These are phyloP conservation scores for Teunomyces aglyptinius DNA, from an alignment of 805 yeast genomes.

Conservation along the genomic window DNA sequence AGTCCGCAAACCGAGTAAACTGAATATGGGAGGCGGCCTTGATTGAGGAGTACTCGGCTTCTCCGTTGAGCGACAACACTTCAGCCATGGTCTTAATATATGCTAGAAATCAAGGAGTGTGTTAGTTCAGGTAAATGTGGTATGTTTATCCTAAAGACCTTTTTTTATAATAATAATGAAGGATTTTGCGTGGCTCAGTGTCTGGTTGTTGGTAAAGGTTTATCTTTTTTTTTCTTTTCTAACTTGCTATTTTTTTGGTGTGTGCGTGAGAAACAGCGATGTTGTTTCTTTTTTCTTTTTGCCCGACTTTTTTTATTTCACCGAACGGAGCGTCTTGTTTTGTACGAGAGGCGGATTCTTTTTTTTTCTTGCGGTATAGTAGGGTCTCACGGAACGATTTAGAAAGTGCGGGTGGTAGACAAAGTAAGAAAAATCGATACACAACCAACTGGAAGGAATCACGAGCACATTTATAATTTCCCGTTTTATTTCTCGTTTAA, in stretches of 20 bases:
- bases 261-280: no score
- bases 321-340: no score
- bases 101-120: not conserved
- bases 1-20: constrained; percentile 11
- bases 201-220: not conserved
- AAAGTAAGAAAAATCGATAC: no score
- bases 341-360: no score
- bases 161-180: no score
- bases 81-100: constrained; percentile 16
- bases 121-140: not conserved
- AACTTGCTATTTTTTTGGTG: not conserved
- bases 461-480: no score
- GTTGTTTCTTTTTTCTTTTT: not conserved
- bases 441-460: no score
- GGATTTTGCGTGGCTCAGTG: not conserved
- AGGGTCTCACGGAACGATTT: no score
- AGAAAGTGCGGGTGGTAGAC: no score
- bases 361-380: no score
- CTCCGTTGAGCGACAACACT: constrained; percentile 10
- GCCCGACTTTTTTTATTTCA: not conserved
- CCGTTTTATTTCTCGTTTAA: no score
- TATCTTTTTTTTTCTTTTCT: not conserved
- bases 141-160: no score
- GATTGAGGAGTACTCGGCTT: constrained; percentile 3
- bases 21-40: not conserved